Conservation (phyloP, 768 basidiomycete genomes). For the Pholiota molesta region DNA sequence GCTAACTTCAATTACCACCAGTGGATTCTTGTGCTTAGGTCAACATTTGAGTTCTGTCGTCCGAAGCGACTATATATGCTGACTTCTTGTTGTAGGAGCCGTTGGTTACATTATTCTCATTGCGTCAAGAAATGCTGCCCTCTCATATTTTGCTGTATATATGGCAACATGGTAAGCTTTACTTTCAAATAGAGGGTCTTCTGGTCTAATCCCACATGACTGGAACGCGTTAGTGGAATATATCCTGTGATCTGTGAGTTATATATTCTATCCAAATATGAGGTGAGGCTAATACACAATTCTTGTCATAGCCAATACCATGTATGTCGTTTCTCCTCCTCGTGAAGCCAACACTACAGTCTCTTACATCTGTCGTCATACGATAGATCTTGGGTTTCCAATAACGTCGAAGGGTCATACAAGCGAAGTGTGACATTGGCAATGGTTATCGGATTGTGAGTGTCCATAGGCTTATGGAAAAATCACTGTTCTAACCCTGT, state of each 20-base stretch:
- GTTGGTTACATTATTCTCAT: conserved; percentile 75
- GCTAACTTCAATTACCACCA: conserved; percentile 14
- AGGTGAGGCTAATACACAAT: background rate
- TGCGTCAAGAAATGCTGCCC: conserved; percentile 56
- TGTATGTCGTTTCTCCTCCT: conserved; percentile 37
- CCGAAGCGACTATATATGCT: conserved; percentile 2
- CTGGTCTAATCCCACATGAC: background rate
- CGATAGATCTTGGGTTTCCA: conserved; percentile 57
- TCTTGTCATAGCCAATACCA: conserved; percentile 52
- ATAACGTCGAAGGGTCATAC: conserved; percentile 76
- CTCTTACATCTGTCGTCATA: background rate
- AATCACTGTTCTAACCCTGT: background rate
- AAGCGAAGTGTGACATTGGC: conserved; percentile 74
- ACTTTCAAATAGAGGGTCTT: background rate
- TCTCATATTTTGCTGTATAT: conserved; percentile 76
- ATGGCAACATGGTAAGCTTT: conserved; percentile 63
- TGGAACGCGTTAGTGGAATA: conserved; percentile 54
- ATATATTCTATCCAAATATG: background rate
- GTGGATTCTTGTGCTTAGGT: conserved; percentile 41
- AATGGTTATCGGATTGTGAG: conserved; percentile 69
- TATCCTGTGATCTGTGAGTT: conserved; percentile 71
- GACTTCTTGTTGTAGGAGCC: conserved; percentile 38
- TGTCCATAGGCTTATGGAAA: background rate
- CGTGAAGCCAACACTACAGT: background rate
- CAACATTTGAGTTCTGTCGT: conserved; percentile 24